These are phyloP conservation scores for Aspergillus terreus DNA, from an alignment of 2,329 filamentous ascomycete genomes.

Conservation along the genomic window DNA sequence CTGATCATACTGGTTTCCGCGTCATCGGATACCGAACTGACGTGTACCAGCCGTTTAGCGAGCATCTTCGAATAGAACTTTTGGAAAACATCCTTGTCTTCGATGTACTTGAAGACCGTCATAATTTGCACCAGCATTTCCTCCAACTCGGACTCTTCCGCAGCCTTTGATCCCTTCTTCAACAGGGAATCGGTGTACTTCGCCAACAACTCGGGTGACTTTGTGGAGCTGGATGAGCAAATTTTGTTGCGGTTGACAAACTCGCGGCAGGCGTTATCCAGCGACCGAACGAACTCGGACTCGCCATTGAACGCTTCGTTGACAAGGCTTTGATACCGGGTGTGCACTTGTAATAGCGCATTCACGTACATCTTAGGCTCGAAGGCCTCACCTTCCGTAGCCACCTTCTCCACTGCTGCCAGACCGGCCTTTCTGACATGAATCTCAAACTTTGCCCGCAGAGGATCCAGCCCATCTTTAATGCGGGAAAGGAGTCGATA, in stretches of 20 bases:
- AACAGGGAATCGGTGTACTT: conserved; percentile 92
- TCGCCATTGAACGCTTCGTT: conserved; percentile 92
- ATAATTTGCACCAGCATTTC: conserved; percentile 87
- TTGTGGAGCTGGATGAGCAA: conserved; percentile 88
- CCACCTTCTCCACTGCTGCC: conserved; percentile 84
- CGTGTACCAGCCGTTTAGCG: conserved; percentile 89
- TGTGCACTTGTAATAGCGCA: conserved; percentile 88
- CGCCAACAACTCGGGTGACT: conserved; percentile 88
- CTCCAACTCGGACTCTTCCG: conserved; percentile 91
- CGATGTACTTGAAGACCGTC: conserved; percentile 99
- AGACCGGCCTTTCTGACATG: conserved; percentile 90
- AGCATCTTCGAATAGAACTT: conserved; percentile 99
- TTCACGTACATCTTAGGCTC: conserved; percentile 98
- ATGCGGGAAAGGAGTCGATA: conserved; percentile 88
- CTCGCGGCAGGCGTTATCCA: conserved; percentile 95
- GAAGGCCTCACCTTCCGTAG: conserved; percentile 79
- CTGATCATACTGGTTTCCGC: conserved; percentile 99
- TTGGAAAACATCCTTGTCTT: conserved; percentile 99
- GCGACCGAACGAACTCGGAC: conserved; percentile 90
- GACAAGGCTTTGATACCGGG: conserved; percentile 86
- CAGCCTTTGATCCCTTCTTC: conserved; percentile 84
- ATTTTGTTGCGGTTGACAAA: conserved; percentile 98
- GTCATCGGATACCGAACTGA: conserved; percentile 92
- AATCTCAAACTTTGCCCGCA: conserved; percentile 81
- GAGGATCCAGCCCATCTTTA: conserved; percentile 82